These are phyloP conservation scores for Coemansia sp. DNA, from an alignment of 192 early-diverging fungal genomes.

Conservation along the genomic window DNA sequence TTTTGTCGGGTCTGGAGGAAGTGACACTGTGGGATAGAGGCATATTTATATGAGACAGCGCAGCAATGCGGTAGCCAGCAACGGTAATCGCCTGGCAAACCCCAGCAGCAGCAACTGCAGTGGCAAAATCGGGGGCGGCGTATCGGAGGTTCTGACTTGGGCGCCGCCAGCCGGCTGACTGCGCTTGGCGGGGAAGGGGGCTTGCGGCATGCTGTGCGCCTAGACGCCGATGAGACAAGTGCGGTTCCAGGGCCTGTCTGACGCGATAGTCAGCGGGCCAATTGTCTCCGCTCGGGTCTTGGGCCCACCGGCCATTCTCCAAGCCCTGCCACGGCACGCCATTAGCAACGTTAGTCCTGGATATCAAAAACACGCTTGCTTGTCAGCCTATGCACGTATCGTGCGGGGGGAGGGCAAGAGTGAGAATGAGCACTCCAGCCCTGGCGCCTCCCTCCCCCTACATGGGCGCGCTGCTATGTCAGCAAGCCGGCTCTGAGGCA, in stretches of 20 bases:
- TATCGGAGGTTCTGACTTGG: not conserved
- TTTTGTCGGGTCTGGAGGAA: conserved; percentile 13
- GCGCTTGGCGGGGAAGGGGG: conserved; percentile 1
- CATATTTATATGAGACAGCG: not conserved
- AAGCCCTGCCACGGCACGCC: not conserved
- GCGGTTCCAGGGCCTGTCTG: conserved; percentile 14
- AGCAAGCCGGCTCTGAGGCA: not conserved
- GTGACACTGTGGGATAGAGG: conserved; percentile 32
- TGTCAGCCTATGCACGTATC: not conserved
- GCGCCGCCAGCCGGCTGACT: not conserved
- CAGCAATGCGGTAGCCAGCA: conserved; percentile 6
- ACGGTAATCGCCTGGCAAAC: not conserved
- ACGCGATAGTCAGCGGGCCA: not conserved
- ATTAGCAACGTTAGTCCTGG: conserved; percentile 6
- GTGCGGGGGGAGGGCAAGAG: not conserved
- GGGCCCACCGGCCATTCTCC: not conserved
- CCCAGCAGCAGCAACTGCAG: not conserved
- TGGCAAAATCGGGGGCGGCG: not conserved
- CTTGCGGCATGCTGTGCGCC: conserved; percentile 5
- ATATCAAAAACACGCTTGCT: not conserved
- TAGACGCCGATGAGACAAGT: conserved; percentile 27
- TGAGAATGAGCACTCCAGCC: not conserved
- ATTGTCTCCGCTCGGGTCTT: not conserved
- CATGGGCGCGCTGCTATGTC: not conserved
- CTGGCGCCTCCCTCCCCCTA: not conserved